A percentile compares a stretch with the other conserved stretches of the same genome.
Conservation (phyloP, 2,329 filamentous ascomycete genomes). For the Neonectria sp. region DNA sequence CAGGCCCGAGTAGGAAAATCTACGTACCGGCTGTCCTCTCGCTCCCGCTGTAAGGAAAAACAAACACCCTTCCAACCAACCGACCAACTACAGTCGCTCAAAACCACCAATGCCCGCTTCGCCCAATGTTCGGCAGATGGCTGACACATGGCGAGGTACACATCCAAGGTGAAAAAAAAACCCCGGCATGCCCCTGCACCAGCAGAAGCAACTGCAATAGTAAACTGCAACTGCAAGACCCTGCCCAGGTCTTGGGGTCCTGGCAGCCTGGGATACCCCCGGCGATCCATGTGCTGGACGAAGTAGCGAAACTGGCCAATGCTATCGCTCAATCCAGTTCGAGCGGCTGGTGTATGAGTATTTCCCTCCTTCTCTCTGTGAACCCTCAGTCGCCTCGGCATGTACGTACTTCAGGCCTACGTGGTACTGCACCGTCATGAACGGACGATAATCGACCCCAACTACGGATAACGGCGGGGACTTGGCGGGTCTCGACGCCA, state of each 20-base stretch:
- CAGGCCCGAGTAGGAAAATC: neutral
- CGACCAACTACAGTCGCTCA: neutral
- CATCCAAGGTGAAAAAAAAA: neutral
- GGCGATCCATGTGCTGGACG: neutral
- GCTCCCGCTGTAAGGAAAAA: neutral
- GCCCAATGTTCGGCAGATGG: constrained; percentile 1
- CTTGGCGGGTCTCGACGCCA: constrained; percentile 1
- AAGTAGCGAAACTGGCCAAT: neutral
- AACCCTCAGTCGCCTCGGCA: neutral
- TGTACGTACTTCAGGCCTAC: neutral
- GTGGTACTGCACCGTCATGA: neutral
- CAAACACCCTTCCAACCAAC: neutral
- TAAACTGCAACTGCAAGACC: neutral
- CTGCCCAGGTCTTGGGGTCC: neutral
- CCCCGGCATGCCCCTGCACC: neutral
- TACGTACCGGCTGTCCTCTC: neutral
- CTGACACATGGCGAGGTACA: constrained; percentile 4
- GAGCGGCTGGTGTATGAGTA: neutral
- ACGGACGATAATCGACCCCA: constrained; percentile 5
- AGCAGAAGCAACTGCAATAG: neutral
- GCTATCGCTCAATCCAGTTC: neutral
- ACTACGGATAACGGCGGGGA: constrained; percentile 5
- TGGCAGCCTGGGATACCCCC: neutral
- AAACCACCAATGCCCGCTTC: neutral
- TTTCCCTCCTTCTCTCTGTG: neutral